Evolutionary conservation across 768 basidiomycete genomes (phyloP), one percentile per base, ranked within the genome.

Genomic region (Mrakia gelida): DNA sequence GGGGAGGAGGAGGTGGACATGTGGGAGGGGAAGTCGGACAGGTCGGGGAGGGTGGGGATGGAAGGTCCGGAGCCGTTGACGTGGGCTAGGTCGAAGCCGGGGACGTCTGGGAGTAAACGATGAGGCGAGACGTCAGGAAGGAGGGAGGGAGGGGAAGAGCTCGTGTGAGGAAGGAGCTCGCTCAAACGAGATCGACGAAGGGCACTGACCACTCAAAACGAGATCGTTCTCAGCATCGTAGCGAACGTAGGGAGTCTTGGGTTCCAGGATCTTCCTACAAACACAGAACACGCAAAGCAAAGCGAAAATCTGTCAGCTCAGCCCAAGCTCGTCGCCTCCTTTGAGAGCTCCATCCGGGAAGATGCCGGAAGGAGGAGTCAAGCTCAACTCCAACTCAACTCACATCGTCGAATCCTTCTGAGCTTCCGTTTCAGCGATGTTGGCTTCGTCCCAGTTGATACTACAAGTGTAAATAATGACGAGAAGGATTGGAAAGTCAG

Each of bases 381-480:
- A 45, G 41, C 21, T 16, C 8, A 3, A 1, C 32, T 10, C 52
- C 45, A 71, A 79, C 84, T 68, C 45, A 71, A 79, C 84, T 68
- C 61, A 84, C 95, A 97, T 98, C 83, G 94, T 86, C 80, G 93
- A 95, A 82, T 96, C 94, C 85, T 96, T 96, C 87, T 92, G 90
- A 80, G 94, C 90, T 85, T 98, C 95, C 0, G 95, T 97, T 82
- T 92, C 84, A 34, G 93, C 92, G 52, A 98, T 87, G 83, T 97
- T 98, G 83, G 90, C 92, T 82, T 98, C 95, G 82, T 98, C 95
- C 95, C 95, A 98, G 82, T 93, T 92, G 82, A 97, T 83, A 81
- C 91, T 95, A 23, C 0, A 49, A 9, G 0, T 28, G 68, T 5
- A 43, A 26, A 18, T 2, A 52, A 52, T 2, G 15, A 59, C 43